Percentiles rank a stretch among this genome's conserved stretches.
phyloP scores from a whole-genome alignment of 495 filamentous ascomycete species.

The Aspergillus haitiensis region DNA sequence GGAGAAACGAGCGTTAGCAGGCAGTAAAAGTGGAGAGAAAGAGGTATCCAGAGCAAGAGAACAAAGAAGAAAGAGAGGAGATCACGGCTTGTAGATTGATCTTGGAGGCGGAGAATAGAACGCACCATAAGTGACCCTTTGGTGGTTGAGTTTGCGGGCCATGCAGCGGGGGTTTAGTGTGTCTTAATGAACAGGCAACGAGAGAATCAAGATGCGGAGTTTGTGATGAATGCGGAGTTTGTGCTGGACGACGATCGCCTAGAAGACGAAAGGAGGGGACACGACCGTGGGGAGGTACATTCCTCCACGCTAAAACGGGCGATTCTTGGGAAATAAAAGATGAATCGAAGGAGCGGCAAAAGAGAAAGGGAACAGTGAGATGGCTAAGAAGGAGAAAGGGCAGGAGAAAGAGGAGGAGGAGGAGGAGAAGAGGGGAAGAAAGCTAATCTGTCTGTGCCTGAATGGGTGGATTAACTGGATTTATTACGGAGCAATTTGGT shows the following conservation, averaged over 20 bases:
- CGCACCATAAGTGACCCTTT: constrained; percentile 53
- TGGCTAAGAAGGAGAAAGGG: constrained; percentile 1
- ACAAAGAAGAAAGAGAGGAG: constrained; percentile 28
- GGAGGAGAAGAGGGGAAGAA: constrained; percentile 28
- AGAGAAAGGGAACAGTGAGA: neutral
- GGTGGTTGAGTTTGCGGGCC: constrained; percentile 50
- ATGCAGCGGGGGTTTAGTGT: constrained; percentile 37
- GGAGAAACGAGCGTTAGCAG: constrained; percentile 9
- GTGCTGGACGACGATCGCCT: constrained; percentile 13
- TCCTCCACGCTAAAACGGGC: neutral
- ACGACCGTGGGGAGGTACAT: constrained; percentile 6
- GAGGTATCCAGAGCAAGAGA: neutral
- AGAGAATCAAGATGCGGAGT: constrained; percentile 23
- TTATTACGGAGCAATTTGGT: neutral
- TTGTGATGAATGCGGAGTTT: constrained; percentile 40
- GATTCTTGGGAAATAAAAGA: neutral
- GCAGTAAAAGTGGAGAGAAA: neutral
- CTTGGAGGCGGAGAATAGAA: neutral
- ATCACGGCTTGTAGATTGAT: neutral
- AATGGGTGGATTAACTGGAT: constrained; percentile 15
- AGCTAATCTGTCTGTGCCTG: constrained; percentile 19
- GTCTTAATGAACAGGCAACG: constrained; percentile 18
- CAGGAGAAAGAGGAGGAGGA: constrained; percentile 8
- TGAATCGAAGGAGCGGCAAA: neutral
- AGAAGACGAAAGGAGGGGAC: neutral